Evolutionary conservation across 495 filamentous ascomycete species (phyloP), one percentile per base, ranked within the genome.

Genomic region (Lasiosphaeria ovina): DNA sequence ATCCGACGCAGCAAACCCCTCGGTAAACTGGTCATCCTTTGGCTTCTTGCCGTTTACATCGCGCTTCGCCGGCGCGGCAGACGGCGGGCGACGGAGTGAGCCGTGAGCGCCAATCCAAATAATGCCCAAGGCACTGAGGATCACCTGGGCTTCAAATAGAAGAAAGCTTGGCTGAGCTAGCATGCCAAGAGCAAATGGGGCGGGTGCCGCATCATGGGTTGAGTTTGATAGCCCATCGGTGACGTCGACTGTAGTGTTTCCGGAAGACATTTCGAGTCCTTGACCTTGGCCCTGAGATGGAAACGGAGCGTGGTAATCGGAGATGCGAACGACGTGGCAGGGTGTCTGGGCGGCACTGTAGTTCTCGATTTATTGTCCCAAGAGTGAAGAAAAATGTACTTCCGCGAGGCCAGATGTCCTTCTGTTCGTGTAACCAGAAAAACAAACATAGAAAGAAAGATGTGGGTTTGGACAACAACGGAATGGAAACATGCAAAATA

Each of bases 1-100:
- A 75, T 98, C 94, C 0, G 83, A 87, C 3, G 91, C 88, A 17
- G 79, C 77, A 36, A 98, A 74, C 2, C 89, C 90, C 62, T 97
- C 92, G 74, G 90, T 84, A 54, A 83, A 83, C 57, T 83, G 77
- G 5, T 85, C 82, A 11, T 87, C 79, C n/a, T 86, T 83, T 3
- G 79, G 77, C 31, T 80, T 77, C 47, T 73, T 62, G 24, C 24
- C 24, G n/a, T 69, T 75, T 56, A 70, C 48, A n/a, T 35, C 75
- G 51, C 73, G 76, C 69, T 85, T 87, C 57, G 75, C 62, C 8
- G 85, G 64, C 35, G 86, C 87, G 24, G 91, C 92, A 3, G 92
- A 95, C 0, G 88, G 85, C 10, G 93, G 93, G 36, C 91, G 83
- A 24, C 85, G 83, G 35, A 89, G 82, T 50, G 86, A 67, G 10